A percentile compares a stretch with the other conserved stretches of the same genome.
phyloP scores from a whole-genome alignment of 805 yeast genomes.

The Schizosaccharomyces cryophilus region DNA sequence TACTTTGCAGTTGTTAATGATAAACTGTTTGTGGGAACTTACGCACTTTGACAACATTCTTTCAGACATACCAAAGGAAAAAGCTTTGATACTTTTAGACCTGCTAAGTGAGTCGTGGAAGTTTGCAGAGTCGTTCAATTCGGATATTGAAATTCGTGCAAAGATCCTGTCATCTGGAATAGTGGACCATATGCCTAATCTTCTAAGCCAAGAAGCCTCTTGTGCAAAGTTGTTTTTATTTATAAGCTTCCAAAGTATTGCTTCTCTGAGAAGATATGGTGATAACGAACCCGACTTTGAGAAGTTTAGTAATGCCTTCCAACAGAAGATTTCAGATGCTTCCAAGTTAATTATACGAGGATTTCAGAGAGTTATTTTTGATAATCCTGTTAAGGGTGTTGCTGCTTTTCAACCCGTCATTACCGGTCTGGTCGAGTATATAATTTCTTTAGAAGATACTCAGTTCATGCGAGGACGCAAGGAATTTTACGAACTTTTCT shows the following conservation, averaged over 20 bases:
- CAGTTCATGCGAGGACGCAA: background rate
- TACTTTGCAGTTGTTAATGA: slow-evolving; percentile 68
- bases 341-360: background rate
- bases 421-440: background rate
- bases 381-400: background rate
- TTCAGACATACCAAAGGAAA: slow-evolving; percentile 37
- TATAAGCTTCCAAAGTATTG: background rate
- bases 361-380: background rate
- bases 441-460: background rate
- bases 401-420: background rate
- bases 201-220: slow-evolving; percentile 68
- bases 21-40: slow-evolving; percentile 64
- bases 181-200: slow-evolving; percentile 75
- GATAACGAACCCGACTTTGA: background rate
- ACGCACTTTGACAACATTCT: slow-evolving; percentile 39
- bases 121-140: slow-evolving; percentile 72
- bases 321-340: background rate
- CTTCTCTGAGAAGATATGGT: background rate
- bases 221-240: background rate
- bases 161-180: slow-evolving; percentile 49
- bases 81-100: slow-evolving; percentile 33
- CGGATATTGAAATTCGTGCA: slow-evolving; percentile 62
- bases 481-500: background rate
- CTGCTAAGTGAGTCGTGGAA: slow-evolving; percentile 44
- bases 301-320: background rate